Evolutionary conservation across 441 rosid genomes (phyloP).

Genomic region (Breynia disticha): DNA sequence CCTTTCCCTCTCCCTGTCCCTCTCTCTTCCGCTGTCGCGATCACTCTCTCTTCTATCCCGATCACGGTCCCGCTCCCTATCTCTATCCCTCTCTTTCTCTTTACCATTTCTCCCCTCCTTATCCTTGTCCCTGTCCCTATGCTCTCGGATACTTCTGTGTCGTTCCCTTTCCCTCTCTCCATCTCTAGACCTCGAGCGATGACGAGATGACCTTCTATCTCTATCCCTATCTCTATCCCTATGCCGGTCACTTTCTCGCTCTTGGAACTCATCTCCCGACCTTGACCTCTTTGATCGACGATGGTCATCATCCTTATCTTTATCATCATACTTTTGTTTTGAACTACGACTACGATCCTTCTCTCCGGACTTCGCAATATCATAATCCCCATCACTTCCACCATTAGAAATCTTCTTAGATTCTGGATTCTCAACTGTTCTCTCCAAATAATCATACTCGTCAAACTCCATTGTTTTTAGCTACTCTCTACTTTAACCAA

Average conservation of each 20-base stretch:
- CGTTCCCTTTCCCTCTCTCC: slow-evolving; percentile 48
- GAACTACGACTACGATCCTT: slow-evolving; percentile 43
- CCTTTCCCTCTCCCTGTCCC: slow-evolving; percentile 39
- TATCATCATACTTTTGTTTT: slow-evolving; percentile 42
- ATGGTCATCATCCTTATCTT: slow-evolving; percentile 27
- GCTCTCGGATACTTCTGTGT: slow-evolving; percentile 37
- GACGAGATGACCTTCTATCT: slow-evolving; percentile 33
- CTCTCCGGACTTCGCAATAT: slow-evolving; percentile 35
- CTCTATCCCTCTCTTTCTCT: slow-evolving; percentile 27
- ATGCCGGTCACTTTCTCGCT: slow-evolving; percentile 29
- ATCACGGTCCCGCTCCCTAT: slow-evolving; percentile 36
- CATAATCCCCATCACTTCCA: slow-evolving; percentile 48
- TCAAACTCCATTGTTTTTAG: slow-evolving; percentile 71
- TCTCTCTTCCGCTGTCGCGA: slow-evolving; percentile 42
- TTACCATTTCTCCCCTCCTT: slow-evolving; percentile 28
- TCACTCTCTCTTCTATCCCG: slow-evolving; percentile 23
- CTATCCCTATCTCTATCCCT: too few relatives aligned
- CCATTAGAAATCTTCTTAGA: slow-evolving; percentile 35
- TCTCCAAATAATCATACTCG: slow-evolving; percentile 94
- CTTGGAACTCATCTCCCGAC: slow-evolving; percentile 39
- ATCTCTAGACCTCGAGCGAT: slow-evolving; percentile 55
- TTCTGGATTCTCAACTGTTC: slow-evolving; percentile 73
- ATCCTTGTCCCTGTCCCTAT: slow-evolving; percentile 36
- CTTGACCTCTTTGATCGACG: slow-evolving; percentile 47
- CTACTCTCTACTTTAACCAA: neutral